phyloP scores from a whole-genome alignment of 2,329 filamentous ascomycete genomes.

The Diaporthe helianthi region DNA sequence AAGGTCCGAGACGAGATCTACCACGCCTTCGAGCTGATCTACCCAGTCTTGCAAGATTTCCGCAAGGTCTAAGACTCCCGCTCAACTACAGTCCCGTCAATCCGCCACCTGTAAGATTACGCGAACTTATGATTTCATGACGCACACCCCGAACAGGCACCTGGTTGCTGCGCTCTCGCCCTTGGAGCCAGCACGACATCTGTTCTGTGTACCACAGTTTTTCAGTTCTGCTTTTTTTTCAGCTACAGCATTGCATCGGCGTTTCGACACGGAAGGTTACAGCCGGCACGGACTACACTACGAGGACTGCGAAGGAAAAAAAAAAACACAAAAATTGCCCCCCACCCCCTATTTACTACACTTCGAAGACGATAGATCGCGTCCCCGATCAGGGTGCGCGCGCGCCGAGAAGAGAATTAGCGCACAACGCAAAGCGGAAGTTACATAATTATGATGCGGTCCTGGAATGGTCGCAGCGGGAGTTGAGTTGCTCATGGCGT shows the following conservation, averaged over 20 bases:
- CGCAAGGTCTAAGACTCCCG: constrained; percentile 57
- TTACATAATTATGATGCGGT: constrained; percentile 32
- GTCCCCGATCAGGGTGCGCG: constrained; percentile 40
- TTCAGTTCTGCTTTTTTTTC: constrained; percentile 32
- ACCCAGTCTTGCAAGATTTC: constrained; percentile 85
- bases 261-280: constrained; percentile 47
- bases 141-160: constrained; percentile 36
- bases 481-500: constrained; percentile 9
- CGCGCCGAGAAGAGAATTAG: constrained; percentile 25
- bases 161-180: constrained; percentile 24
- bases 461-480: constrained; percentile 35
- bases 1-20: constrained; percentile 99
- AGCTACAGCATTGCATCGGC: constrained; percentile 53
- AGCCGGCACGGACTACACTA: constrained; percentile 32
- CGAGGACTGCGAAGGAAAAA: constrained; percentile 40
- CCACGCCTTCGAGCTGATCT: constrained; percentile 96
- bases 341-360: constrained; percentile 18
- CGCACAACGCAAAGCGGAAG: constrained; percentile 18
- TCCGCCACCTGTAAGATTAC: constrained; percentile 36
- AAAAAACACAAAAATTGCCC: constrained; percentile 38
- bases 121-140: constrained; percentile 56
- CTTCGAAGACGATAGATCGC: constrained; percentile 35
- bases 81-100: neutral
- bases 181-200: constrained; percentile 24
- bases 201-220: constrained; percentile 38